A percentile compares a stretch with the other conserved stretches of the same genome.
These are phyloP conservation scores for Saccharomycopsis hybrid DNA, from an alignment of 1,139 yeast species.

Conservation along the genomic window DNA sequence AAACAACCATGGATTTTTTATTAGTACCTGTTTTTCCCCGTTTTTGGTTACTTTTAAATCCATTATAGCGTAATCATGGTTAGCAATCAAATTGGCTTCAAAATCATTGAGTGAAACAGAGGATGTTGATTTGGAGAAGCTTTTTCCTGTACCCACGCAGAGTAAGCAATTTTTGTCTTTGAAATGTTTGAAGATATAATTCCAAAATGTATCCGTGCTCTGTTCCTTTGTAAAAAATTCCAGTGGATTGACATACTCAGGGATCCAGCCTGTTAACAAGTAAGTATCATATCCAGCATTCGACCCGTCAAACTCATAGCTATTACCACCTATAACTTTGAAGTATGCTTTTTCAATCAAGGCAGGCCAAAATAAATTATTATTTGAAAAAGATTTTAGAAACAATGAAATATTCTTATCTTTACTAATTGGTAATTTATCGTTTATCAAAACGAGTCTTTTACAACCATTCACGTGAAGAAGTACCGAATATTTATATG, in stretches of 20 bases:
- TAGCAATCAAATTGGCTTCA: constrained; percentile 40
- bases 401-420: constrained; percentile 23
- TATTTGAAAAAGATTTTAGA: constrained; percentile 37
- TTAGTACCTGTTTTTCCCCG: constrained; percentile 26
- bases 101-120: neutral
- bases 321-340: constrained; percentile 47
- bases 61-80: constrained; percentile 65
- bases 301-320: constrained; percentile 67
- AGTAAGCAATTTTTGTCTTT: constrained; percentile 36
- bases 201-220: constrained; percentile 33
- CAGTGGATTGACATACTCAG: constrained; percentile 46
- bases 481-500: constrained; percentile 35
- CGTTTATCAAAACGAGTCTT: constrained; percentile 47
- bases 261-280: constrained; percentile 65
- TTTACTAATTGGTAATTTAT: constrained; percentile 34
- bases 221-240: constrained; percentile 26
- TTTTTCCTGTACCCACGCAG: constrained; percentile 64
- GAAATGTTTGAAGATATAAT: constrained; percentile 30
- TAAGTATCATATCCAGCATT: constrained; percentile 73
- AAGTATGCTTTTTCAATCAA: constrained; percentile 72
- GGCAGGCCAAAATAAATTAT: constrained; percentile 56
- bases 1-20: constrained; percentile 53
- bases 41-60: constrained; percentile 29
- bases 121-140: constrained; percentile 31
- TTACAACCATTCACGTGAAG: constrained; percentile 54